Evolutionary conservation across 2,329 filamentous ascomycete species (phyloP).

Genomic region (Clarireedia paspali): DNA sequence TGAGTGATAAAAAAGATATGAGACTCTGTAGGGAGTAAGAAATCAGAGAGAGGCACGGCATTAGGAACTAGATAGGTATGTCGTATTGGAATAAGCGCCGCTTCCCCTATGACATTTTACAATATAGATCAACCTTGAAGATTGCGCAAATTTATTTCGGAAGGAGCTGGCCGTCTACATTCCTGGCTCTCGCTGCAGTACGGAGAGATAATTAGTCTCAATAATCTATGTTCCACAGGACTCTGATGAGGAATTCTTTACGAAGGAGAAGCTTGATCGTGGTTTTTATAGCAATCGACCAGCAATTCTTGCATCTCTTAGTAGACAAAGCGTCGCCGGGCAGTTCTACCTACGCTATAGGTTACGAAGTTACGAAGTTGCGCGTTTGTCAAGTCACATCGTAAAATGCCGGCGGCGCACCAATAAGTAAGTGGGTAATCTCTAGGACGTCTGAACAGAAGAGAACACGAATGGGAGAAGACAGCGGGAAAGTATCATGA

Average conservation of each 20-base stretch:
- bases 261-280: not conserved
- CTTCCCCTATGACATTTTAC: not conserved
- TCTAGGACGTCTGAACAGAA: not conserved
- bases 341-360: no score
- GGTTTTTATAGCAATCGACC: not conserved
- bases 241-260: not conserved
- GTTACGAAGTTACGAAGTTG: not conserved
- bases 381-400: not conserved
- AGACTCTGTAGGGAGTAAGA: not conserved
- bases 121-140: not conserved
- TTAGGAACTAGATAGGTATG: not conserved
- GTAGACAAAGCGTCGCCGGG: no score
- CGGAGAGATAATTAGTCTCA: not conserved
- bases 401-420: not conserved
- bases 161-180: not conserved
- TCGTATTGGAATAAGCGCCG: slow-evolving; percentile 7
- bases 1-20: not conserved
- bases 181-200: not conserved
- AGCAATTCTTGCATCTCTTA: not conserved
- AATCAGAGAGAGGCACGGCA: not conserved
- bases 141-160: not conserved
- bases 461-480: not conserved
- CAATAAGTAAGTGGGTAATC: not conserved
- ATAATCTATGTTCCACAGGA: not conserved
- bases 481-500: not conserved